Evolutionary conservation across 2,329 filamentous ascomycete species (phyloP).

Genomic region (Lasiodiplodia sp.): DNA sequence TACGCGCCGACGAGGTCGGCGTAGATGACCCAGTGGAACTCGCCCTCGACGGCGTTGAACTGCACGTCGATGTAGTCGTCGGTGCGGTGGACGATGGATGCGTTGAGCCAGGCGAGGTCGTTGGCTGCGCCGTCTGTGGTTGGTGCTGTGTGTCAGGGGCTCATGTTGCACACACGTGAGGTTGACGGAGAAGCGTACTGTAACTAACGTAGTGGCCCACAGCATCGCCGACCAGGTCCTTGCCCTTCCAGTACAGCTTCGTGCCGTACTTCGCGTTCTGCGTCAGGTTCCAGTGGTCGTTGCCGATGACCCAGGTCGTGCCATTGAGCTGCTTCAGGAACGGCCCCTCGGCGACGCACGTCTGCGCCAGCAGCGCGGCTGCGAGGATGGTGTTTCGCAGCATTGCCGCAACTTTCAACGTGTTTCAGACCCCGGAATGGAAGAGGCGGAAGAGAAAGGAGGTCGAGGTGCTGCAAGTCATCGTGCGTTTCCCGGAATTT

Average conservation of each 20-base stretch:
- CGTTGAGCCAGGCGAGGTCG: conserved; percentile 58
- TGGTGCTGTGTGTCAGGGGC: not conserved
- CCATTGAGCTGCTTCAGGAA: conserved; percentile 45
- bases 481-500: not conserved
- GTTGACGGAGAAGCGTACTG: conserved; percentile 39
- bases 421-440: not conserved
- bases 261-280: conserved; percentile 48
- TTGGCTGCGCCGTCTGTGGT: conserved; percentile 54
- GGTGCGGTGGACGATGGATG: conserved; percentile 42
- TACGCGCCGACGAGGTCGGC: conserved; percentile 60
- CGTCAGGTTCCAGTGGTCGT: conserved; percentile 53
- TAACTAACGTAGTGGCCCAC: conserved; percentile 56
- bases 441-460: not conserved
- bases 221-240: conserved; percentile 52
- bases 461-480: conserved; percentile 7
- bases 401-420: not conserved
- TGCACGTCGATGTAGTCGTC: conserved; percentile 57
- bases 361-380: conserved; percentile 4
- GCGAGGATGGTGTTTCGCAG: not conserved
- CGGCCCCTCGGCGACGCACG: conserved; percentile 30
- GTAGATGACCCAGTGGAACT: conserved; percentile 62
- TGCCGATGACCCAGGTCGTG: conserved; percentile 49
- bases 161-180: not conserved
- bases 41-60: conserved; percentile 56
- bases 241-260: conserved; percentile 51